phyloP scores from a whole-genome alignment of 805 yeast species.

The Teunomyces panamensis region DNA sequence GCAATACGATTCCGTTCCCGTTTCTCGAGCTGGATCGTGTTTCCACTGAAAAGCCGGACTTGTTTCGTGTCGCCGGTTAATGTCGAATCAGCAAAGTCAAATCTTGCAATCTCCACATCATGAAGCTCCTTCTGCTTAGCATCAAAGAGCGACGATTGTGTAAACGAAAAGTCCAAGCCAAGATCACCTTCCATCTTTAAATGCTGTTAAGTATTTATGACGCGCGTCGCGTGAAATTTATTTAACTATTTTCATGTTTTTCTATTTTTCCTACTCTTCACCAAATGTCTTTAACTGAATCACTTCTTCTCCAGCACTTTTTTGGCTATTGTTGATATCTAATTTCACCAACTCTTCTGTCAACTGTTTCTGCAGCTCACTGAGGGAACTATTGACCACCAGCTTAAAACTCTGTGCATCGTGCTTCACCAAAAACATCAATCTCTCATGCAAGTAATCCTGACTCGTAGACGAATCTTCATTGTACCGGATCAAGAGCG shows the following conservation, averaged over 20 bases:
- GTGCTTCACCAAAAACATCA: slow-evolving; percentile 45
- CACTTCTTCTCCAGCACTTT: slow-evolving; percentile 14
- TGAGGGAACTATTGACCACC: slow-evolving; percentile 39
- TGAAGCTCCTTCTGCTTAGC: background rate
- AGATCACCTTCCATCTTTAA: background rate
- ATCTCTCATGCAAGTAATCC: slow-evolving; percentile 43
- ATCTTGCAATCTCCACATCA: background rate
- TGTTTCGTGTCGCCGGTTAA: slow-evolving; percentile 1
- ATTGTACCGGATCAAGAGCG: slow-evolving; percentile 32
- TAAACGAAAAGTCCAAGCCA: slow-evolving; percentile 10
- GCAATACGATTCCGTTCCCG: background rate
- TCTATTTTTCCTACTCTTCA: background rate
- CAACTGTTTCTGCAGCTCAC: slow-evolving; percentile 36
- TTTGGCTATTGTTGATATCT: slow-evolving; percentile 7
- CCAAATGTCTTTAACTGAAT: slow-evolving; percentile 54
- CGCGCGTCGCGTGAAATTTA: background rate
- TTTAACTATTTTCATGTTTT: background rate
- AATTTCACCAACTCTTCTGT: slow-evolving; percentile 45
- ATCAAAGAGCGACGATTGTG: slow-evolving; percentile 14
- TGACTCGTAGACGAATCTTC: slow-evolving; percentile 19
- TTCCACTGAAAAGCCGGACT: slow-evolving; percentile 11
- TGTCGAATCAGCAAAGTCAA: background rate
- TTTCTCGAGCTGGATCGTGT: slow-evolving; percentile 8
- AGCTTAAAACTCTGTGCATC: slow-evolving; percentile 48
- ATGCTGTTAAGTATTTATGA: background rate